phyloP scores from a whole-genome alignment of 2,329 filamentous ascomycete genomes.

The Claviceps sp. region DNA sequence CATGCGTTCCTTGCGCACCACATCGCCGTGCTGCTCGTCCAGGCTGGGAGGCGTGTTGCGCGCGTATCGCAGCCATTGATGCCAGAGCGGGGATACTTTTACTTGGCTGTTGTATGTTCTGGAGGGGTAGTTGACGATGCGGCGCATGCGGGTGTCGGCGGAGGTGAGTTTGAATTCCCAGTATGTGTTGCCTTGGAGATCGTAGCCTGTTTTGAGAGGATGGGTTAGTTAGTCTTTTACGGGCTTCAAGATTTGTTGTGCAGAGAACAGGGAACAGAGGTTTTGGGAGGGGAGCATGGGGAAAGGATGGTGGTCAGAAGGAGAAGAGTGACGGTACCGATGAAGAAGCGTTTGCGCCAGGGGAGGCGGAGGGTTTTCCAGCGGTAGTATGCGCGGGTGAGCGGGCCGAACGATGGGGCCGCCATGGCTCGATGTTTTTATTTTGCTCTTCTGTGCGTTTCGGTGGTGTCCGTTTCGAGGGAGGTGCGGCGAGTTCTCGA shows the following conservation, averaged over 20 bases:
- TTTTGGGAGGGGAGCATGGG: too few species aligned
- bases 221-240: too few species aligned
- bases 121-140: constrained; percentile 47
- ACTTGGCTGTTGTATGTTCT: constrained; percentile 41
- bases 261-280: too few species aligned
- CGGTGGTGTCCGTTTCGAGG: too few species aligned
- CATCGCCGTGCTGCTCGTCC: constrained; percentile 41
- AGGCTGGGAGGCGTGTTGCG: constrained; percentile 40
- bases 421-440: not conserved
- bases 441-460: not conserved
- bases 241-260: too few species aligned
- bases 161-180: constrained; percentile 48
- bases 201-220: constrained; percentile 33
- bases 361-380: constrained; percentile 51
- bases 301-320: not conserved
- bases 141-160: constrained; percentile 36
- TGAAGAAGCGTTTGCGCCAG: constrained; percentile 49
- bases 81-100: constrained; percentile 48
- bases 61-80: constrained; percentile 54
- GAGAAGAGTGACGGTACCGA: constrained; percentile 30
- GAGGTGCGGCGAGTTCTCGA: too few species aligned
- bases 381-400: constrained; percentile 37
- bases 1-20: constrained; percentile 37
- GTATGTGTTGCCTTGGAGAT: constrained; percentile 54
- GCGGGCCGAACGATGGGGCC: constrained; percentile 16